A percentile compares a stretch with the other conserved stretches of the same genome.
Evolutionary conservation across 2,329 filamentous ascomycete genomes (phyloP).

Genomic region (Setomelanomma holmii): DNA sequence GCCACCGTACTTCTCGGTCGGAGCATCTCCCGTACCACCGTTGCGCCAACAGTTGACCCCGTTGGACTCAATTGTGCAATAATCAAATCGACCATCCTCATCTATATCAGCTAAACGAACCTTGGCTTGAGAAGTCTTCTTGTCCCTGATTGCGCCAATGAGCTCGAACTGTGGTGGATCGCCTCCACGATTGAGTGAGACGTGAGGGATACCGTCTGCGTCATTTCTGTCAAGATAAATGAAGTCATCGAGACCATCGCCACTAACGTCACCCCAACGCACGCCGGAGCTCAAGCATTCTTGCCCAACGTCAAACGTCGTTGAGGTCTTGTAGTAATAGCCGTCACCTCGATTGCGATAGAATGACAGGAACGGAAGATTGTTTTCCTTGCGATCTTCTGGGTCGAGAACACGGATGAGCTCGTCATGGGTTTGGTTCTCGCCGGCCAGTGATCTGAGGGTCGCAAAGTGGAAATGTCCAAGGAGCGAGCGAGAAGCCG

Average conservation of each 20-base stretch:
- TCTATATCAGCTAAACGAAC: conserved; percentile 45
- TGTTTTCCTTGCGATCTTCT: neutral
- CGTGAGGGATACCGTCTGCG: conserved; percentile 22
- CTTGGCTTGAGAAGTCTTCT: conserved; percentile 5
- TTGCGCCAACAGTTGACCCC: conserved; percentile 46
- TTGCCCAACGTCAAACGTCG: neutral
- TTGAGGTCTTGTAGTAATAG: neutral
- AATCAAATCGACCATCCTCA: conserved; percentile 47
- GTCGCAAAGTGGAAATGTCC: conserved; percentile 17
- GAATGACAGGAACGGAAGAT: neutral
- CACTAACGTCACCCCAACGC: conserved; percentile 36
- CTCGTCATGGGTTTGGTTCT: conserved; percentile 9
- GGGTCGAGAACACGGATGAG: conserved; percentile 11
- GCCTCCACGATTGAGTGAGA: conserved; percentile 29
- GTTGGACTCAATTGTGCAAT: conserved; percentile 30
- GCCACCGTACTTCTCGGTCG: neutral
- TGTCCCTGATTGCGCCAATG: conserved; percentile 22
- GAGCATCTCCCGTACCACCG: conserved; percentile 30
- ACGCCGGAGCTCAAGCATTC: conserved; percentile 8
- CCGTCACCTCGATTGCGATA: neutral
- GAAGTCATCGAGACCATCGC: conserved; percentile 40
- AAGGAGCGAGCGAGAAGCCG: neutral
- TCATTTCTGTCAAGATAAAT: conserved; percentile 32
- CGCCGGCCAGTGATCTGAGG: conserved; percentile 5
- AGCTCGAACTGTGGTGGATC: conserved; percentile 28